Conservation (phyloP, 768 basidiomycete species). For the Agrocybe pediades region DNA sequence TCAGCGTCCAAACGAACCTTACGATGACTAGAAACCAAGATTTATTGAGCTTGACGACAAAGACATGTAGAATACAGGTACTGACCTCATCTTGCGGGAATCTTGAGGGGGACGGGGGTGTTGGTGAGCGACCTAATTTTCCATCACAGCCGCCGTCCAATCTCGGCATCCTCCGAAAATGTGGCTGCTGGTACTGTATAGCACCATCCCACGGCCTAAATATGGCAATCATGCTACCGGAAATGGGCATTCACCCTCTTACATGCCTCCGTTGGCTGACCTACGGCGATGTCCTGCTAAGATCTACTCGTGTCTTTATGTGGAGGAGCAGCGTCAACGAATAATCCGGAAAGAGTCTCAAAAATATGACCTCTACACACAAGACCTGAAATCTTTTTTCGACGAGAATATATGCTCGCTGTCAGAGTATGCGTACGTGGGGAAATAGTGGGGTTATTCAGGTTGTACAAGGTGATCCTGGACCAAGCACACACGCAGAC, state of each 20-base stretch:
- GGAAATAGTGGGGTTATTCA: no score
- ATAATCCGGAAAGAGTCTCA: no score
- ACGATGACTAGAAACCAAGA: slow-evolving; percentile 64
- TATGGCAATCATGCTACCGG: neutral
- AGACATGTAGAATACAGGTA: slow-evolving; percentile 13
- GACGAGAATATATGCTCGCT: no score
- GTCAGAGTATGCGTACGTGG: no score
- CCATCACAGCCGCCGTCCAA: slow-evolving; percentile 10
- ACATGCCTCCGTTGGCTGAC: neutral
- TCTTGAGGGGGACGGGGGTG: slow-evolving; percentile 42
- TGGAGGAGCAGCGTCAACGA: no score
- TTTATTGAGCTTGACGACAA: slow-evolving; percentile 12
- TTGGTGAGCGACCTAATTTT: slow-evolving; percentile 31
- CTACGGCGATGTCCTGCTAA: neutral
- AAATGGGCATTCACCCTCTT: slow-evolving; percentile 18
- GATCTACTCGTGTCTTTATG: no score
- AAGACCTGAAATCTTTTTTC: no score
- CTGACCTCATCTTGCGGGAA: slow-evolving; percentile 66
- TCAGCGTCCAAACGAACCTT: slow-evolving; percentile 54
- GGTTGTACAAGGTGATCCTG: no score
- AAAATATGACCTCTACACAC: no score
- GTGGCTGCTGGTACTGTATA: slow-evolving; percentile 46
- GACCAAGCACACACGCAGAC: no score
- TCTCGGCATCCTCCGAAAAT: slow-evolving; percentile 36
- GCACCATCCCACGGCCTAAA: slow-evolving; percentile 17